Conservation (phyloP, 495 filamentous ascomycete genomes). For the Annulohypoxylon moriforme region DNA sequence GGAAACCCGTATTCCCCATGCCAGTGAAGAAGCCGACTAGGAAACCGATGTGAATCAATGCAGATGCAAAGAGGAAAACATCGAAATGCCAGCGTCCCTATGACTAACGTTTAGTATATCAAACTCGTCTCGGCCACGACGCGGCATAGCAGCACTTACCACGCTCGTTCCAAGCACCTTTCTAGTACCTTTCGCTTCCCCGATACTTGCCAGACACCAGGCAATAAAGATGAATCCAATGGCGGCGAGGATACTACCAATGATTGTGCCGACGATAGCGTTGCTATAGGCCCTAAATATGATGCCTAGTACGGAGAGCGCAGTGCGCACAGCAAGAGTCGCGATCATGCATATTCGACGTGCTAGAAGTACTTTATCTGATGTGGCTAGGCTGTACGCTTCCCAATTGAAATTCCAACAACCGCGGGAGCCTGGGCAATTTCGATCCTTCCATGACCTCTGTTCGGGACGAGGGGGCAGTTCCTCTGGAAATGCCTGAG, state of each 20-base stretch:
- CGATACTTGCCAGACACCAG: slow-evolving; percentile 39
- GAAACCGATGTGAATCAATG: slow-evolving; percentile 27
- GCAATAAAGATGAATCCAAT: slow-evolving; percentile 37
- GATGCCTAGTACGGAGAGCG: slow-evolving; percentile 22
- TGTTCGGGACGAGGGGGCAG: slow-evolving; percentile 29
- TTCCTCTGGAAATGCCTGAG: slow-evolving; percentile 17
- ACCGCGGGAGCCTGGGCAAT: slow-evolving; percentile 27
- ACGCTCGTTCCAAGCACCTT: slow-evolving; percentile 21
- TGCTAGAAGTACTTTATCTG: slow-evolving; percentile 9
- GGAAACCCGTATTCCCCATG: slow-evolving; percentile 16
- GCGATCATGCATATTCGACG: slow-evolving; percentile 37
- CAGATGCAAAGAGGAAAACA: slow-evolving; percentile 27
- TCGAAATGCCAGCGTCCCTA: slow-evolving; percentile 41
- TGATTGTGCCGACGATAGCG: slow-evolving; percentile 16
- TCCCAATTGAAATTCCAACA: slow-evolving; percentile 40
- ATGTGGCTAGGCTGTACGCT: slow-evolving; percentile 28
- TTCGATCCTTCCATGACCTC: slow-evolving; percentile 29
- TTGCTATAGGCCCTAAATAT: slow-evolving; percentile 22
- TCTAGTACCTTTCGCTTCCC: slow-evolving; percentile 32
- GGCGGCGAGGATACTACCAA: slow-evolving; percentile 30
- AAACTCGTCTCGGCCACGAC: background rate
- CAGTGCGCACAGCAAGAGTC: slow-evolving; percentile 22
- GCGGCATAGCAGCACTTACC: slow-evolving; percentile 20
- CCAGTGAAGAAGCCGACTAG: slow-evolving; percentile 26
- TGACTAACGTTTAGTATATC: slow-evolving; percentile 12